Percentiles rank a stretch among this genome's conserved stretches.
Conservation (phyloP, 2,329 filamentous ascomycete species). For the Aureobasidium lini region DNA sequence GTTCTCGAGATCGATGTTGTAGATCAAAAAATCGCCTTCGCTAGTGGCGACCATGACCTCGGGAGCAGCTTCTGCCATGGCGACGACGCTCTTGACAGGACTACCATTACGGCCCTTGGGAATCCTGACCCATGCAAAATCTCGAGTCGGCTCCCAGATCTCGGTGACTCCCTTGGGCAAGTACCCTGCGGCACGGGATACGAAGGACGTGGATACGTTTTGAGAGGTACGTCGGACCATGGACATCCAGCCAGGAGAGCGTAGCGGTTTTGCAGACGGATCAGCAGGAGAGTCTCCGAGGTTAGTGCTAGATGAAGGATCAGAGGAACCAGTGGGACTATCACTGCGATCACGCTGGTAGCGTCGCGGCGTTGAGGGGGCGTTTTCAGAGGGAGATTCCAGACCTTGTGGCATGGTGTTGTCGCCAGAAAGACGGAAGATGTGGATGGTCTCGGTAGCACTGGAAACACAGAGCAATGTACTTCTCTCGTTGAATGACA, state of each 20-base stretch:
- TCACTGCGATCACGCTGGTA: conserved; percentile 31
- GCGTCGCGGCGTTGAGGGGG: conserved; percentile 3
- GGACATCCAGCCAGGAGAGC: conserved; percentile 74
- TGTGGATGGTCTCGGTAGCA: conserved; percentile 91
- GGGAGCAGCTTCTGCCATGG: conserved; percentile 88
- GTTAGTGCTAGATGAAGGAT: conserved; percentile 35
- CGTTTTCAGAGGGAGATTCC: background rate
- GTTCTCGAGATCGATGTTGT: conserved; percentile 88
- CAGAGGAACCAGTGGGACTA: conserved; percentile 29
- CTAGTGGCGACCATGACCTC: conserved; percentile 98
- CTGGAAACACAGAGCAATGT: conserved; percentile 93
- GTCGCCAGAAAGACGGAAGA: conserved; percentile 67
- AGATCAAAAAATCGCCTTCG: conserved; percentile 91
- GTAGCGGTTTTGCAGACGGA: conserved; percentile 15
- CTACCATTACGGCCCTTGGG: conserved; percentile 51
- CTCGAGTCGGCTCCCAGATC: conserved; percentile 91
- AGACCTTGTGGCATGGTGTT: background rate
- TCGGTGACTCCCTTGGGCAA: conserved; percentile 89
- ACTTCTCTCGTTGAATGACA: conserved; percentile 95
- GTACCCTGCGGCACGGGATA: conserved; percentile 83
- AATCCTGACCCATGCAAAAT: conserved; percentile 95
- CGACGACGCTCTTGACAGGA: conserved; percentile 82
- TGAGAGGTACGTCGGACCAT: conserved; percentile 93
- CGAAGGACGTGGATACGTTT: conserved; percentile 82
- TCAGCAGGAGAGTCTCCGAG: conserved; percentile 17